Evolutionary conservation across 306 rosid species (phyloP), one percentile per base, ranked within the genome.

Genomic region (Cicer cuneatum): DNA sequence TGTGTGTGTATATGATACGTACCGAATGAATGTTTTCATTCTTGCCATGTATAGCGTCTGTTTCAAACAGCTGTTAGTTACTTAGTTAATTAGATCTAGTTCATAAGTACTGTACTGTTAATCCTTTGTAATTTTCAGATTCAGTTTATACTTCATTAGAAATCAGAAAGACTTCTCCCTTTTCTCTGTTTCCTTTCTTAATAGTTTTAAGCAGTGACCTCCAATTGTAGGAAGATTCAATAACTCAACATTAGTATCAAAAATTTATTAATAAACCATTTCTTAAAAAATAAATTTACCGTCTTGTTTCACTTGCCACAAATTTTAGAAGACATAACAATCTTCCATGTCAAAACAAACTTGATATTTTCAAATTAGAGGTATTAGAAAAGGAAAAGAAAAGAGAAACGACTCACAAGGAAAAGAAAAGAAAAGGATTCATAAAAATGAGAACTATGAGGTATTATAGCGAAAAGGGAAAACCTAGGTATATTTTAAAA

Each of bases 201-300:
- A 9, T 7, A 52, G 5, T 16, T 7, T 18, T 40, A 8, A 53
- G 11, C 54, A 59, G 33, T 19, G 15, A 48, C 16, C 19, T 46
- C 13, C 16, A n/a, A 33, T 58, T 37, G 37, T 68, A 57, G 14
- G 51, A 70, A 53, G 63, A 16, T 69, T 37, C 43, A 9, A 62
- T 19, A 58, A 12, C 39, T 57, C 13, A 18, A 58, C 5, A 63
- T 18, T 65, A 39, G 40, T 39, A 0, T 3, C 49, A 47, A 7
- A 5, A 37, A 43, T 38, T 6, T 10, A 18, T 21, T 12, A 19
- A 10, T 35, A 45, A 57, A 13, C 61, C 29, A 57, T 45, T 72
- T 72, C 46, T 8, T 56, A 1, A 12, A 10, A 57, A 57, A 21
- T 19, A 2, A 1, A 12, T 38, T 52, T 18, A 11, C 53, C 53